A percentile compares a stretch with the other conserved stretches of the same genome.
phyloP scores from a whole-genome alignment of 371 early-diverging fungal genomes.

The Conidiobolus incongruus region DNA sequence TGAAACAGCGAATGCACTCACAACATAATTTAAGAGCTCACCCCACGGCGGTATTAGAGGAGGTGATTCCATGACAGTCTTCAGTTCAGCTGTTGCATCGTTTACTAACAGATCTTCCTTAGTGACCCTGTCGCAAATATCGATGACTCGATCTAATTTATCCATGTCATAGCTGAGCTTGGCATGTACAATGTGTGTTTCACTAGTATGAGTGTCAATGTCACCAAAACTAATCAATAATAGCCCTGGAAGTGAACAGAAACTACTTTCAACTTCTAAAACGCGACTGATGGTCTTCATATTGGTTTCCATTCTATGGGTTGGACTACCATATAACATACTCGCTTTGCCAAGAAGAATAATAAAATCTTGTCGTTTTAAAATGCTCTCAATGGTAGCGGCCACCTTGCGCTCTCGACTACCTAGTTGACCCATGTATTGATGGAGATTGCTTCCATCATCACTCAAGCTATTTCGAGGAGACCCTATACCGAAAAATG shows the following conservation, averaged over 20 bases:
- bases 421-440: too few species aligned
- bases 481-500: slow-evolving; percentile 1
- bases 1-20: slow-evolving; percentile 24
- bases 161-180: slow-evolving; percentile 42
- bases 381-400: slow-evolving; percentile 21
- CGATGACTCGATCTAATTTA: slow-evolving; percentile 23
- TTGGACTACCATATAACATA: slow-evolving; percentile 30
- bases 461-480: background rate
- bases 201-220: slow-evolving; percentile 47
- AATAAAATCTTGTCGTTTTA: slow-evolving; percentile 32
- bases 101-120: slow-evolving; percentile 20
- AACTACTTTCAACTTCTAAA: slow-evolving; percentile 38
- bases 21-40: slow-evolving; percentile 23
- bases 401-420: slow-evolving; percentile 1
- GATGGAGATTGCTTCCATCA: background rate
- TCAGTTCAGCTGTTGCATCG: slow-evolving; percentile 27
- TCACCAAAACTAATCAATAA: slow-evolving; percentile 51
- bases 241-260: slow-evolving; percentile 38
- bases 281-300: slow-evolving; percentile 20
- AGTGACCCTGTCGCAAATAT: slow-evolving; percentile 22
- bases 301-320: slow-evolving; percentile 30
- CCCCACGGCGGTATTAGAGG: slow-evolving; percentile 21
- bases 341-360: slow-evolving; percentile 22
- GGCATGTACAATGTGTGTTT: slow-evolving; percentile 43
- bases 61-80: slow-evolving; percentile 22